phyloP scores from a whole-genome alignment of 106 monocot species.

The Phalaenopsis equestris region DNA sequence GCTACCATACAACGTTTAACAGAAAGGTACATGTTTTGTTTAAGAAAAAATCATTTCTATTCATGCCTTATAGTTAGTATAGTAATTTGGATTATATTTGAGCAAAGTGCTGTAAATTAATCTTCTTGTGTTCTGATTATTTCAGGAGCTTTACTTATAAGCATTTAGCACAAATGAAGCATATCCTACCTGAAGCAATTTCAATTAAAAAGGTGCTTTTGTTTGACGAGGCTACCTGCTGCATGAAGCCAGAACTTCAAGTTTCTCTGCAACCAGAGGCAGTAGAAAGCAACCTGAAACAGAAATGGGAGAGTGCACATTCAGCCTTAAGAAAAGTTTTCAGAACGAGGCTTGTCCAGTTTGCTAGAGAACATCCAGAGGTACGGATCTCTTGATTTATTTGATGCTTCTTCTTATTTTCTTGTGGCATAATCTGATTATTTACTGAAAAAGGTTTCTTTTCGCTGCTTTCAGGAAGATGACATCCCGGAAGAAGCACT shows the following conservation, averaged over 20 bases:
- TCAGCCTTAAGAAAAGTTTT: constrained; percentile 39
- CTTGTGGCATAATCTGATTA: neutral
- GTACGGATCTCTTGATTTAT: neutral
- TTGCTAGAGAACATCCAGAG: constrained; percentile 39
- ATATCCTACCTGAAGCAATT: constrained; percentile 52
- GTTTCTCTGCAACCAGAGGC: constrained; percentile 30
- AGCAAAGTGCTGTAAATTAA: neutral
- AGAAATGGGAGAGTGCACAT: constrained; percentile 30
- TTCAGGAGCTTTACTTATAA: constrained; percentile 49
- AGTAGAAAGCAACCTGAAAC: constrained; percentile 10
- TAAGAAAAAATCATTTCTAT: constrained; percentile 13
- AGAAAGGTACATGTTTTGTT: neutral
- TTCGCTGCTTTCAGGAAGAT: constrained; percentile 36
- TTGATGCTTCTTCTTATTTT: neutral
- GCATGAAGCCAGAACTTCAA: constrained; percentile 61
- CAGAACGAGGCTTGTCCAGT: constrained; percentile 41
- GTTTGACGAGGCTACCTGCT: constrained; percentile 52
- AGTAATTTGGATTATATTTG: neutral
- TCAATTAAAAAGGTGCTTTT: constrained; percentile 46
- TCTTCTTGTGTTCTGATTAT: neutral
- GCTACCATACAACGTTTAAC: constrained; percentile 40
- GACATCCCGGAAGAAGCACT: constrained; percentile 52
- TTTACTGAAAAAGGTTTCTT: neutral
- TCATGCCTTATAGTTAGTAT: neutral
- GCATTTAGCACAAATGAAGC: constrained; percentile 56